A percentile compares a stretch with the other conserved stretches of the same genome.
These are phyloP conservation scores for Cladorrhinum sp. DNA, from an alignment of 2,329 filamentous ascomycete genomes.

Conservation along the genomic window DNA sequence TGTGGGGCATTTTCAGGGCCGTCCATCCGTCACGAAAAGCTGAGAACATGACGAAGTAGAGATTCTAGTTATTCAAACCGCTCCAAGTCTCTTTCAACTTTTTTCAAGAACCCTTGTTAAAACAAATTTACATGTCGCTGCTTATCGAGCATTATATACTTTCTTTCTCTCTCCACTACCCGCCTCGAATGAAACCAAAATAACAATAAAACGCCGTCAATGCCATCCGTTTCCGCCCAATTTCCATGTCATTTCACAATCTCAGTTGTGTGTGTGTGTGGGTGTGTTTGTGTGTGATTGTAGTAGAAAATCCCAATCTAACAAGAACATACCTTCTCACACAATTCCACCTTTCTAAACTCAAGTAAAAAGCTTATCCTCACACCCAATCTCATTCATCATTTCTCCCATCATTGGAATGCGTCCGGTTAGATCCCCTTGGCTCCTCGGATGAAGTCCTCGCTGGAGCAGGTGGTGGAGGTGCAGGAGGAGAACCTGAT, in stretches of 20 bases:
- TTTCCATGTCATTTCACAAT: slow-evolving; percentile 17
- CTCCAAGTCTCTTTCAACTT: no score
- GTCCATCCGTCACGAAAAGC: no score
- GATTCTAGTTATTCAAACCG: no score
- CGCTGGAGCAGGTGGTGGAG: slow-evolving; percentile 32
- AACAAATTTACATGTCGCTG: neutral
- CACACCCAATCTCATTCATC: slow-evolving; percentile 1
- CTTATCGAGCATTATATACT: neutral
- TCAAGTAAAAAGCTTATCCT: neutral
- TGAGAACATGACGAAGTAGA: no score
- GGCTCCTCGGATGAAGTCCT: slow-evolving; percentile 14
- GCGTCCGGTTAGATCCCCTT: neutral
- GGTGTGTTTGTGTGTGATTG: no score
- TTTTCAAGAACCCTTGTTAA: no score
- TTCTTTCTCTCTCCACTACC: no score
- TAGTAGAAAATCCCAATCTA: neutral
- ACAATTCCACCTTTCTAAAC: neutral
- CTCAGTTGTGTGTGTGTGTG: slow-evolving; percentile 14
- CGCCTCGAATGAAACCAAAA: slow-evolving; percentile 11
- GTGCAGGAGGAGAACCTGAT: slow-evolving; percentile 36
- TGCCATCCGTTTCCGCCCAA: slow-evolving; percentile 12
- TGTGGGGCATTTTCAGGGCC: no score
- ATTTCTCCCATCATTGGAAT: neutral
- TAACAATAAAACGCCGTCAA: slow-evolving; percentile 21
- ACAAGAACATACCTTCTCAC: neutral